Evolutionary conservation across 331 rosid genomes (phyloP).

Genomic region (Malus hybrid): DNA sequence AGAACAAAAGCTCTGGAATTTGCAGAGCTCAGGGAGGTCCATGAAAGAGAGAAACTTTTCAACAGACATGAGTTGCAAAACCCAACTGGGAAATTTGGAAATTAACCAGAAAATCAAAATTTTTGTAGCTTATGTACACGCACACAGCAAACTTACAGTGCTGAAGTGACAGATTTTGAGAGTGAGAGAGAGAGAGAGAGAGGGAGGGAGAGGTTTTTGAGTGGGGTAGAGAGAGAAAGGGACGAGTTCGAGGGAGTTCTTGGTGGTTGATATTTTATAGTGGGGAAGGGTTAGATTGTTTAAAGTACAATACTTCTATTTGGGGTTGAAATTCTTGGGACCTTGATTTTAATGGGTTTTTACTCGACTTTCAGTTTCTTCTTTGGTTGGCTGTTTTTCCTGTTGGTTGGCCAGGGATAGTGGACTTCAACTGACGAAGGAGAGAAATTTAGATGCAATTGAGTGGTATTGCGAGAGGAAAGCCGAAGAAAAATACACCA

Average conservation of each 20-base stretch:
- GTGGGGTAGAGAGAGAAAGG: slow-evolving; percentile 19
- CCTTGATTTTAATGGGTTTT: slow-evolving; percentile 20
- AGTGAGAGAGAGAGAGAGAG: slow-evolving; percentile 16
- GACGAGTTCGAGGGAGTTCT: not conserved
- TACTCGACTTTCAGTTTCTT: slow-evolving; percentile 5
- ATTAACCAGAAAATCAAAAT: slow-evolving; percentile 8
- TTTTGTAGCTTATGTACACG: not conserved
- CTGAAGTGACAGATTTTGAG: slow-evolving; percentile 18
- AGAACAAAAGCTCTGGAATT: slow-evolving; percentile 29
- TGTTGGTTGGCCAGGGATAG: slow-evolving; percentile 7
- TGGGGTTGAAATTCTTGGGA: slow-evolving; percentile 16
- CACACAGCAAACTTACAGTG: slow-evolving; percentile 14
- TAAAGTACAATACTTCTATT: slow-evolving; percentile 10
- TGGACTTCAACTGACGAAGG: not conserved
- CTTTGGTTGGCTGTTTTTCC: not conserved
- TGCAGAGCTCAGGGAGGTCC: slow-evolving; percentile 40
- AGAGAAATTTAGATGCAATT: too few relatives aligned
- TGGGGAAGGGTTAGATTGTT: slow-evolving; percentile 17
- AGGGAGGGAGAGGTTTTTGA: slow-evolving; percentile 20
- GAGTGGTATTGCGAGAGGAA: too few relatives aligned
- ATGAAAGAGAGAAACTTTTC: slow-evolving; percentile 27
- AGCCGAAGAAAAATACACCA: too few relatives aligned
- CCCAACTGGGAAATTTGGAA: slow-evolving; percentile 16
- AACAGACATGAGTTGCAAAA: slow-evolving; percentile 25
- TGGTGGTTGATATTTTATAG: not conserved